phyloP scores from a whole-genome alignment of 371 early-diverging fungal species.

The Agmasoma carcini region DNA sequence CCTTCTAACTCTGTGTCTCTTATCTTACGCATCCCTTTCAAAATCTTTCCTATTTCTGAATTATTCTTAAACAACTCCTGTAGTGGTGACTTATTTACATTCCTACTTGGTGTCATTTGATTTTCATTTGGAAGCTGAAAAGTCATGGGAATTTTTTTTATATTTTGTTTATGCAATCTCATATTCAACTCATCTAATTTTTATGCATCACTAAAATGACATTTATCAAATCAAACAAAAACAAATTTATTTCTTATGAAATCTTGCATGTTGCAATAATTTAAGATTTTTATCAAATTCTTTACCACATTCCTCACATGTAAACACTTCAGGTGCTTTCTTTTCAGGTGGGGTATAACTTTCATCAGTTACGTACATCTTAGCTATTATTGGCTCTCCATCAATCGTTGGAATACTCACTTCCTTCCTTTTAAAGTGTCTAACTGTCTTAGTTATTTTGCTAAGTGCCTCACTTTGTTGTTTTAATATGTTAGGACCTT shows the following conservation, averaged over 20 bases:
- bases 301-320: conserved; percentile 32
- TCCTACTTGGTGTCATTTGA: no score
- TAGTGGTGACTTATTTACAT: no score
- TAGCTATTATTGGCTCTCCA: conserved; percentile 23
- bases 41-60: no score
- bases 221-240: no score
- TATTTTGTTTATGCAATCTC: no score
- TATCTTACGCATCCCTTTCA: no score
- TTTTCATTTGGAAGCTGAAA: no score
- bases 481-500: not conserved
- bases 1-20: no score
- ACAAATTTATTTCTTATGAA: conserved; percentile 11
- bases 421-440: conserved; percentile 5
- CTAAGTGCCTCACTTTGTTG: conserved; percentile 17
- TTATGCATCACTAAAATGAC: no score
- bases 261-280: conserved; percentile 25
- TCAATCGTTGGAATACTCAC: conserved; percentile 29
- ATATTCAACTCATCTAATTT: no score
- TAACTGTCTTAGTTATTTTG: conserved; percentile 2
- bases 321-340: conserved; percentile 1
- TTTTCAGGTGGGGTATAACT: not conserved
- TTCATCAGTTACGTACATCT: conserved; percentile 32
- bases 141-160: no score
- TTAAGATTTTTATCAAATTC: conserved; percentile 34
- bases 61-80: no score